These are phyloP conservation scores for Nicotiana otophora DNA, from an alignment of 257 asterid species.

Conservation along the genomic window DNA sequence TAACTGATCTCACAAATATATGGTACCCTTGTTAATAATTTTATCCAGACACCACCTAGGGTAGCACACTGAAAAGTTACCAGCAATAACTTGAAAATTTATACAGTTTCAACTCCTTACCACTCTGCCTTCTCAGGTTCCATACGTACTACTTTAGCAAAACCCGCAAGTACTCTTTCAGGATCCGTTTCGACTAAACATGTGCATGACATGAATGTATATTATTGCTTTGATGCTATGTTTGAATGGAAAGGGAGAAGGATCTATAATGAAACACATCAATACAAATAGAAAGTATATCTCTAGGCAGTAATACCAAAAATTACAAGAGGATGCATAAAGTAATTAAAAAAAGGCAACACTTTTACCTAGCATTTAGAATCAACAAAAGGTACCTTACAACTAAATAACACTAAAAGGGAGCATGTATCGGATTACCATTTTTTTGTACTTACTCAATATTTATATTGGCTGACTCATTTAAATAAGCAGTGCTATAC, in stretches of 20 bases:
- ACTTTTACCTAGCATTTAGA: too few species aligned
- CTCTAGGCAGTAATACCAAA: background rate
- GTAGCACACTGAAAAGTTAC: too few species aligned
- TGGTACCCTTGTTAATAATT: too few species aligned
- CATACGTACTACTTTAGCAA: conserved; percentile 82
- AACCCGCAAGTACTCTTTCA: conserved; percentile 86
- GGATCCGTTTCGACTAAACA: conserved; percentile 90
- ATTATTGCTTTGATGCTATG: background rate
- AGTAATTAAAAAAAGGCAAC: background rate
- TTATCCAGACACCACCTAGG: too few species aligned
- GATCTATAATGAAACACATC: background rate
- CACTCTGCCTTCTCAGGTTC: conserved; percentile 94
- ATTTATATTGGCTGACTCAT: too few species aligned
- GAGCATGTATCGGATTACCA: too few species aligned
- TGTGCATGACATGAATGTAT: conserved; percentile 13
- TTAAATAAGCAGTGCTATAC: too few species aligned
- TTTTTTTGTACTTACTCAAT: too few species aligned
- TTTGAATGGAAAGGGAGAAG: too few species aligned
- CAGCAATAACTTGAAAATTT: background rate
- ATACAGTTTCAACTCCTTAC: conserved; percentile 26
- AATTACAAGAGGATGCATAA: background rate
- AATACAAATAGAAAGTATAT: background rate
- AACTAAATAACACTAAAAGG: too few species aligned
- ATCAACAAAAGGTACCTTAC: too few species aligned
- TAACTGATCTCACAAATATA: too few species aligned